A percentile compares a stretch with the other conserved stretches of the same genome.
These are phyloP conservation scores for Grifola frondosa DNA, from an alignment of 1,284 basidiomycete genomes.

Conservation along the genomic window DNA sequence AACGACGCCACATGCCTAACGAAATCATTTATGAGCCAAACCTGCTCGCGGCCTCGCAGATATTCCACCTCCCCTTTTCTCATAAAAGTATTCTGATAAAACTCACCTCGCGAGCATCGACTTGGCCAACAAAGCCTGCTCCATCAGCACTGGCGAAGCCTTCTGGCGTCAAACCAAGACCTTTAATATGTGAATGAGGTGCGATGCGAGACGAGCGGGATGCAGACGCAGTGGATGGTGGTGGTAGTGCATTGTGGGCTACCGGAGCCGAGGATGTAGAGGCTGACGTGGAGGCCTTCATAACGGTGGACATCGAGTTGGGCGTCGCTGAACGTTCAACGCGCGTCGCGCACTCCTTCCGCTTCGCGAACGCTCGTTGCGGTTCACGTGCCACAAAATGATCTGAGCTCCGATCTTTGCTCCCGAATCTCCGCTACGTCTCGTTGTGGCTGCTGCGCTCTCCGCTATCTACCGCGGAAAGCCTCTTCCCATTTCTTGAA, in stretches of 20 bases:
- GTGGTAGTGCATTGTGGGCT: constrained; percentile 70
- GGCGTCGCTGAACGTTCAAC: constrained; percentile 4
- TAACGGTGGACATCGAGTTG: constrained; percentile 19
- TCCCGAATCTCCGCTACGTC: constrained; percentile 6
- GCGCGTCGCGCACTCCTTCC: too few relatives aligned
- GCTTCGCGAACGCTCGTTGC: too few relatives aligned
- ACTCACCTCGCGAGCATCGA: constrained; percentile 83
- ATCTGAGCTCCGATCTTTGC: background rate
- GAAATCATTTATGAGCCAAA: too few relatives aligned
- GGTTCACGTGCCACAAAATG: too few relatives aligned
- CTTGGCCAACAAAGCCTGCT: constrained; percentile 92
- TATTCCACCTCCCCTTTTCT: too few relatives aligned
- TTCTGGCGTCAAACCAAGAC: constrained; percentile 86
- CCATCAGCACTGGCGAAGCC: constrained; percentile 74
- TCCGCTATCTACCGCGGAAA: background rate
- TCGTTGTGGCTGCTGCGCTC: constrained; percentile 7
- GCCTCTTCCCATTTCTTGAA: constrained; percentile 6
- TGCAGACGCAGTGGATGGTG: constrained; percentile 58
- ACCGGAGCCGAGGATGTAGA: constrained; percentile 50
- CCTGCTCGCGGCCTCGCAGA: too few relatives aligned
- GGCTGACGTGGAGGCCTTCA: constrained; percentile 29
- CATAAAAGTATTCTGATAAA: too few relatives aligned
- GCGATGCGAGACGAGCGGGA: constrained; percentile 85
- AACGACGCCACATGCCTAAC: constrained; percentile 87
- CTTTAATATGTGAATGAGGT: constrained; percentile 94